Evolutionary conservation across 805 yeast genomes (phyloP), one percentile per base, ranked within the genome.

Genomic region (Kluyveromyces starmeri): DNA sequence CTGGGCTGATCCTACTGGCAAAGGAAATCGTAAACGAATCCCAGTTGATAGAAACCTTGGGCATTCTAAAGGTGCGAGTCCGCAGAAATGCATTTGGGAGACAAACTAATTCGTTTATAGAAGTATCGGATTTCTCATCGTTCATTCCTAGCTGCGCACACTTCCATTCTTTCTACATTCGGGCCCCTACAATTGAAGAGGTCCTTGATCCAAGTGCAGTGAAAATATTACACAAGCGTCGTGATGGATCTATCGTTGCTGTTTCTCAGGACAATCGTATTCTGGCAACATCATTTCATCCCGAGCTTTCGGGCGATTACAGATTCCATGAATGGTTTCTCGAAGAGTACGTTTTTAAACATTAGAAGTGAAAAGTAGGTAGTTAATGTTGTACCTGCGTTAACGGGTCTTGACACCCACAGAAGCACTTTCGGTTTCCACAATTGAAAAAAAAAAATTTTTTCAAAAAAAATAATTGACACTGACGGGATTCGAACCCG

Each of bases 281-380:
- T 21, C 53, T 82, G 32, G 89, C 85, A 2, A 82, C 88, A 1
- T 75, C 85, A 2, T 83, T 83, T 55, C 94, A 83, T 52, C 94
- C 94, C 0, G 94, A 83, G 54, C 64, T 83, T 23, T 58, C 78
- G 1, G 57, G 52, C 10, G 84, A 78, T 43, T 46, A 51, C 27
- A 58, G 80, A 20, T 71, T 83, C 48, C 94, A 83, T 52, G 67
- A 70, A 46, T 82, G 84, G 82, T 83, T 78, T 52, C 44, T 81
- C 22, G 65, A 64, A 40, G 74, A 72, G 45, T 77, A 75, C 55
- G 78, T 78, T 4, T 36, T 64, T n/a, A n/a, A n/a, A n/a, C n/a
- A n/a, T n/a, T n/a, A n/a, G n/a, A n/a, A n/a, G n/a, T n/a, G n/a
- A n/a, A n/a, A 13, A 15, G 34, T 7, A 16, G 20, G 14, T 25